Base-by-base conservation (phyloP, 139 green algal species). In the Chlamydomonas sp. region DNA sequence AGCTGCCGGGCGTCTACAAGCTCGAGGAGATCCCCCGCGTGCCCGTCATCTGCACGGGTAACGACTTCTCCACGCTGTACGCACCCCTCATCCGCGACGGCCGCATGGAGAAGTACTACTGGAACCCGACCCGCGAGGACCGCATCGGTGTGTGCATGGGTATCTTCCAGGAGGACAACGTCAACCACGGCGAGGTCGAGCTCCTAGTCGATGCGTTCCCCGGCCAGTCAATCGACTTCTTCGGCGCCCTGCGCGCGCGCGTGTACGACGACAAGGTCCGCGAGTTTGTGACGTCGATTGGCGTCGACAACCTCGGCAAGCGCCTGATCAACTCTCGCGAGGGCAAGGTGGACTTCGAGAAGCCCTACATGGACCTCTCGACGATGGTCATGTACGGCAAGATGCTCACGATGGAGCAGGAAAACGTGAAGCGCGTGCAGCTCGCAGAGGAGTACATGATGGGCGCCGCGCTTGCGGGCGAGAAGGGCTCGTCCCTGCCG, bases 61-160 rank as follows among this genome's bases (percentile, higher is more conserved):
- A 99, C 83, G 95, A 99, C 75, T 99, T 99, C 90, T 95, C 86
- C 75, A 98, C 93, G 58, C 88, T 99, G 73, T 99, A 98, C 73
- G 95, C 95, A 0, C 95, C 95, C 36, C 89, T 99, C 47, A 97
- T 99, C 72, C 92, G 95, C 82, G 95, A 99, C 76, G 95, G 95
- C 48, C 95, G 95, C 72, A 99, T 99, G 95, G 95, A 99, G 88
- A 95, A 93, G 72, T 99, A 91, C 88, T 99, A 99, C 90, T 99
- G 95, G 95, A 90, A 93, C 76, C 87, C 88, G 48, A 97, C 88
- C 38, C 86, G 91, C 64, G 90, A 97, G 77, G 95, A 99, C 83
- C 90, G 94, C 74, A 82, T 98, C 31, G 95, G 93, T 34, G 90
- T 99, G 67, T 94, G 83, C 88, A 90, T 90, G 79, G 92, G 94